A percentile compares a stretch with the other conserved stretches of the same genome.
These are phyloP conservation scores for Hygrophorus pudorinus DNA, from an alignment of 768 basidiomycete species.

Conservation along the genomic window DNA sequence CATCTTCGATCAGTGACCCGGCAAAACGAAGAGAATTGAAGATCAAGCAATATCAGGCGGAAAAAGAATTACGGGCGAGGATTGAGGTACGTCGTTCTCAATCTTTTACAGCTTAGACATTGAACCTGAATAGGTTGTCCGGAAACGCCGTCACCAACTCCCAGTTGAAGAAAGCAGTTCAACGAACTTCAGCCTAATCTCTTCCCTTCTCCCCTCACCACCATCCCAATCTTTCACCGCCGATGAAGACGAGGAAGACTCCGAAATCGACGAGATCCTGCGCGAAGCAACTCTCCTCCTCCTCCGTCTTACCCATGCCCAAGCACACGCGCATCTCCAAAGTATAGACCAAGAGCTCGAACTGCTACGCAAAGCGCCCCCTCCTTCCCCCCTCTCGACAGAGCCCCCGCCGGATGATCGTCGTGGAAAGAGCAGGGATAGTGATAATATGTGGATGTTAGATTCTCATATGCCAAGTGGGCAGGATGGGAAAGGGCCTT, in stretches of 20 bases:
- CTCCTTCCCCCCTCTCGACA: slow-evolving; percentile 19
- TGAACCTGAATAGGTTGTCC: slow-evolving; percentile 30
- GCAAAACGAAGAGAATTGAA: slow-evolving; percentile 74
- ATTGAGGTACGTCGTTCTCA: slow-evolving; percentile 45
- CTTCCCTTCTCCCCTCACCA: slow-evolving; percentile 45
- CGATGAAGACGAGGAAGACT: slow-evolving; percentile 39
- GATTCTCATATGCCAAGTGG: slow-evolving; percentile 45
- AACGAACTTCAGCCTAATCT: slow-evolving; percentile 54
- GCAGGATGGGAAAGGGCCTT: slow-evolving; percentile 42
- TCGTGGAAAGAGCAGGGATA: slow-evolving; percentile 27
- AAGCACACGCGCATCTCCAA: slow-evolving; percentile 57
- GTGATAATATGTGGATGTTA: slow-evolving; percentile 60
- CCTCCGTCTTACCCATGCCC: slow-evolving; percentile 61
- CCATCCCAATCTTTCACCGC: slow-evolving; percentile 9
- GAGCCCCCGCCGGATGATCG: slow-evolving; percentile 25
- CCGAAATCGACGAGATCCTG: slow-evolving; percentile 52
- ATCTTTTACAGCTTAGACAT: neutral
- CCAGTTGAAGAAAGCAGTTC: slow-evolving; percentile 19
- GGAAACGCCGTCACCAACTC: slow-evolving; percentile 40
- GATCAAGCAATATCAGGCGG: slow-evolving; percentile 82
- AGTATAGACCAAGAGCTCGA: slow-evolving; percentile 64
- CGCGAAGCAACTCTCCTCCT: slow-evolving; percentile 64
- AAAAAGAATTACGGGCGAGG: slow-evolving; percentile 65
- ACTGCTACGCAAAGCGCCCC: slow-evolving; percentile 49
- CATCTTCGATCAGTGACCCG: slow-evolving; percentile 47